These are phyloP conservation scores for Paecilomyces sp. DNA, from an alignment of 2,329 filamentous ascomycete species.

Conservation along the genomic window DNA sequence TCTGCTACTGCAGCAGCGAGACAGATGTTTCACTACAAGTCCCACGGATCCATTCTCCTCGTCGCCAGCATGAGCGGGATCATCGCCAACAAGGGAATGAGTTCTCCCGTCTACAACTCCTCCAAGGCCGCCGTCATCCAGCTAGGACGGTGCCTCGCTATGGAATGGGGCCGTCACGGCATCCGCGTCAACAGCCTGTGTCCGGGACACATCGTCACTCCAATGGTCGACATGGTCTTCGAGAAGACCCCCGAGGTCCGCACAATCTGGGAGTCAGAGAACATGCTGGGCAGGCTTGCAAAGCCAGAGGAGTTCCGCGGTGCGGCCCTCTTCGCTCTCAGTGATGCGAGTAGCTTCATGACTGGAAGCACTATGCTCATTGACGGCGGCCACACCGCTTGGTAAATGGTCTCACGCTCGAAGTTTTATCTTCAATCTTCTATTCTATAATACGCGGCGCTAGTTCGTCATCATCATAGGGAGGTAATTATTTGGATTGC, in stretches of 20 bases:
- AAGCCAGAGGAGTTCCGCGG: constrained; percentile 54
- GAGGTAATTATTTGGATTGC: neutral
- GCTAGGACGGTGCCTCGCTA: constrained; percentile 43
- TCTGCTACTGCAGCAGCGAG: constrained; percentile 41
- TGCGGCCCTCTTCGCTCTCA: constrained; percentile 61
- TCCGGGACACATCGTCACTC: constrained; percentile 50
- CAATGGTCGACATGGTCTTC: constrained; percentile 79
- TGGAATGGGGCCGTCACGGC: constrained; percentile 45
- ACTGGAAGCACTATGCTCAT: constrained; percentile 62
- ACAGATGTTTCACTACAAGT: constrained; percentile 45
- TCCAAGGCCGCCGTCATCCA: constrained; percentile 50
- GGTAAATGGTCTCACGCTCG: constrained; percentile 17
- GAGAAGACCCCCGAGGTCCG: constrained; percentile 60
- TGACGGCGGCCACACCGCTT: constrained; percentile 60
- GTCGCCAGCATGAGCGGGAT: constrained; percentile 47
- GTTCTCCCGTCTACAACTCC: constrained; percentile 42
- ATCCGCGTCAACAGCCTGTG: constrained; percentile 50
- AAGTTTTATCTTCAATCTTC: neutral
- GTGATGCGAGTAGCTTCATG: constrained; percentile 63
- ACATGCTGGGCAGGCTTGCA: constrained; percentile 49
- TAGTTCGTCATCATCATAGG: neutral
- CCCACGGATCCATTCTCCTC: constrained; percentile 41
- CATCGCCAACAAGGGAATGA: constrained; percentile 43
- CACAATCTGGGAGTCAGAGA: constrained; percentile 37
- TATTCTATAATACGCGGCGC: neutral